Base-by-base conservation (phyloP, 2,329 filamentous ascomycete genomes). In the Blastomyces silverae region DNA sequence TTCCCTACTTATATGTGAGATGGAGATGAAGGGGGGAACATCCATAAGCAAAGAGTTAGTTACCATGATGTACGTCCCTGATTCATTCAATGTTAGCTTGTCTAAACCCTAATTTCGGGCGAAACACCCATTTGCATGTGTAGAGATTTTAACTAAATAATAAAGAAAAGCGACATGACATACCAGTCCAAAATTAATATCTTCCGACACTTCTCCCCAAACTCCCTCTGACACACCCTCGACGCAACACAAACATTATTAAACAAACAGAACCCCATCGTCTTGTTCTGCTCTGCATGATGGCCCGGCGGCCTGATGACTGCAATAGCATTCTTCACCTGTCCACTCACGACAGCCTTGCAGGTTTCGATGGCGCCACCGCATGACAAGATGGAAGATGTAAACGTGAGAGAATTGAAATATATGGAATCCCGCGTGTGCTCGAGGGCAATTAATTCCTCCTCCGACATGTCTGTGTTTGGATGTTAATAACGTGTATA, bases 231-330 rank as follows among this genome's bases (percentile, higher is more conserved):
- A 73, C 92, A 97, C 15, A 92, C 89, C 66, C 86, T 89, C n/a
- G 92, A 88, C 1, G 92, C 93, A 65, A 99, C 89, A 25, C 91
- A 92, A 2, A 97, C 94, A 72, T 99, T 99, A 79, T 99, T 97
- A 80, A 97, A 97, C 66, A 97, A 85, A 75, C 94, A 99, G 73
- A 99, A 99, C 0, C 94, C 94, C 84, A 96, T 94, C 0, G 93
- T 85, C 46, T 87, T 82, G 71, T 94, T 84, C 65, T 86, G 87
- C 74, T 99, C 94, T 0, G 94, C 94, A 76, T 99, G 94, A 72
- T 99, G 94, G 0, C 94, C 94, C 0, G 94, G 94, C 1, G 94
- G 94, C 17, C 94, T 86, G 71, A 99, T 96, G 48, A 99, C 89
- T 0, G 94, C 94, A 74, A 99, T 94, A 0, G 91, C 92, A 72